phyloP scores from a whole-genome alignment of 306 rosid genomes.

The Dryas alaskensis region DNA sequence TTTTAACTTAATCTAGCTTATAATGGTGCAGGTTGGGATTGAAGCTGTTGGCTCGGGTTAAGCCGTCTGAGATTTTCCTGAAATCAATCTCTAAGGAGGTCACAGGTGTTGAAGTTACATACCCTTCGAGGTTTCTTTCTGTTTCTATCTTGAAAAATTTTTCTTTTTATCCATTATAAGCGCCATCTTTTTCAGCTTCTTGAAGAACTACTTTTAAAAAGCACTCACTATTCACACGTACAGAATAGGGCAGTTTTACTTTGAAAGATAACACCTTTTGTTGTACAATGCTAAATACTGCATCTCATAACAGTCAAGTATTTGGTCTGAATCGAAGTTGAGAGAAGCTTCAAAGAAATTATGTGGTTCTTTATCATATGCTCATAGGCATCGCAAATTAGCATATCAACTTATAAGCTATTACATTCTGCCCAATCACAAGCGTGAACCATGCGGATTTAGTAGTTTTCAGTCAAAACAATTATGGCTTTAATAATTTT shows the following conservation, averaged over 20 bases:
- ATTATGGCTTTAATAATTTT: not conserved
- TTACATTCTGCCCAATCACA: not conserved
- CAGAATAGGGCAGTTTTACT: not conserved
- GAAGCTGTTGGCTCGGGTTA: slow-evolving; percentile 74
- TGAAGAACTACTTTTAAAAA: not conserved
- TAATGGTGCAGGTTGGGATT: slow-evolving; percentile 61
- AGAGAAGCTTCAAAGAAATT: not conserved
- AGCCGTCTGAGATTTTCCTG: slow-evolving; percentile 87
- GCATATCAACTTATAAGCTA: slow-evolving; percentile 2
- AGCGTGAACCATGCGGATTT: not conserved
- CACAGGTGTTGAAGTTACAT: slow-evolving; percentile 67
- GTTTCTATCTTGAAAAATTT: slow-evolving; percentile 19
- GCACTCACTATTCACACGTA: not conserved
- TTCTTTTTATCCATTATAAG: not conserved
- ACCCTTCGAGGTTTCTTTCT: slow-evolving; percentile 72
- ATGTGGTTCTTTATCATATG: not conserved
- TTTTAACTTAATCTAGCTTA: not conserved
- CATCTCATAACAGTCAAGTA: not conserved
- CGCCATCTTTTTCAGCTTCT: not conserved
- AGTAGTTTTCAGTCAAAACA: not conserved
- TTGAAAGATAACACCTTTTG: not conserved
- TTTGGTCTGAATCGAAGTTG: not conserved
- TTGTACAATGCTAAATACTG: not conserved
- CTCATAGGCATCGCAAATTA: not conserved
- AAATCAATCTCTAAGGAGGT: slow-evolving; percentile 73